phyloP scores from a whole-genome alignment of 2,329 filamentous ascomycete genomes.

The Talaromyces sp. region DNA sequence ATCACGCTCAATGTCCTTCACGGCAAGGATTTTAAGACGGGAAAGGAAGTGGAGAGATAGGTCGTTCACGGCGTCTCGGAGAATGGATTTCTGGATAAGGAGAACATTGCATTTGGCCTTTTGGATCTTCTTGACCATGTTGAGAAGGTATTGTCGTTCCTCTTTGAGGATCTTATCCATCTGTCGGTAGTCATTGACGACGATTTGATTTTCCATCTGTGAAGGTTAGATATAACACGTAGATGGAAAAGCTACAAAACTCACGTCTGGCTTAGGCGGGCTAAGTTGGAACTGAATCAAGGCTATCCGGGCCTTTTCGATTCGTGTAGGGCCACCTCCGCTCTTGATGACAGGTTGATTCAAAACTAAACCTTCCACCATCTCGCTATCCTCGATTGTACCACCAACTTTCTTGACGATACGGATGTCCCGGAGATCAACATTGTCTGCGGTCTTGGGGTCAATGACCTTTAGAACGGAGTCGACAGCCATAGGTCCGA shows the following conservation, averaged over 20 bases:
- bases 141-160: constrained; percentile 94
- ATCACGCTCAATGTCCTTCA: constrained; percentile 98
- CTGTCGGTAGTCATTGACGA: constrained; percentile 98
- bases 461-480: constrained; percentile 95
- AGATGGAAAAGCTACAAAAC: constrained; percentile 29
- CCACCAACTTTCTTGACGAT: constrained; percentile 97
- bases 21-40: constrained; percentile 88
- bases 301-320: constrained; percentile 96
- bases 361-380: constrained; percentile 90
- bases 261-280: constrained; percentile 91
- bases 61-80: constrained; percentile 96
- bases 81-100: constrained; percentile 96
- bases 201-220: constrained; percentile 98
- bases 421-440: constrained; percentile 92
- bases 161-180: constrained; percentile 99
- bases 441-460: constrained; percentile 90
- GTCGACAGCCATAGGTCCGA: constrained; percentile 98
- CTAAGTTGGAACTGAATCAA: constrained; percentile 98
- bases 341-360: constrained; percentile 92
- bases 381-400: constrained; percentile 96
- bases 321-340: constrained; percentile 81
- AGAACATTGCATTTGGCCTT: constrained; percentile 99
- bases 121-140: constrained; percentile 99
- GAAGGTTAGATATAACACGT: constrained; percentile 21
- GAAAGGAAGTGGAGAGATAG: constrained; percentile 95